These are phyloP conservation scores for cucumber (Cucumis sativus) DNA, from an alignment of 306 rosid genomes.

Conservation along the genomic window Cucumber_9930_V3 NC_026657.2:33918001-33918500, in stretches of 20 bases:
- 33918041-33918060: slow-evolving; percentile 36
- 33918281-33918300: background rate
- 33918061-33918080: slow-evolving; percentile 59
- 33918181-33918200: slow-evolving; percentile 74
- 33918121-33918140: slow-evolving; percentile 97
- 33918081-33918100: slow-evolving; percentile 80
- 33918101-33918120: slow-evolving; percentile 95
- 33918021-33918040: slow-evolving; percentile 24
- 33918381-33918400: too few species aligned
- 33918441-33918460: too few species aligned
- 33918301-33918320: background rate
- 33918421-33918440: too few species aligned
- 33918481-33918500: too few species aligned
- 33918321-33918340: background rate
- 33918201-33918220: slow-evolving; percentile 84
- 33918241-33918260: slow-evolving; percentile 72
- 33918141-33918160: slow-evolving; percentile 88
- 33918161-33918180: slow-evolving; percentile 99
- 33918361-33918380: too few species aligned
- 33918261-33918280: slow-evolving; percentile 31
- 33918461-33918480: too few species aligned
- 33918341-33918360: too few species aligned
- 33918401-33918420: too few species aligned
- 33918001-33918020: slow-evolving; percentile 17
- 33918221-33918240: slow-evolving; percentile 98